These are phyloP conservation scores for Zymoseptoria tritici DNA, from an alignment of 2,329 filamentous ascomycete species.

Conservation along the genomic window DNA sequence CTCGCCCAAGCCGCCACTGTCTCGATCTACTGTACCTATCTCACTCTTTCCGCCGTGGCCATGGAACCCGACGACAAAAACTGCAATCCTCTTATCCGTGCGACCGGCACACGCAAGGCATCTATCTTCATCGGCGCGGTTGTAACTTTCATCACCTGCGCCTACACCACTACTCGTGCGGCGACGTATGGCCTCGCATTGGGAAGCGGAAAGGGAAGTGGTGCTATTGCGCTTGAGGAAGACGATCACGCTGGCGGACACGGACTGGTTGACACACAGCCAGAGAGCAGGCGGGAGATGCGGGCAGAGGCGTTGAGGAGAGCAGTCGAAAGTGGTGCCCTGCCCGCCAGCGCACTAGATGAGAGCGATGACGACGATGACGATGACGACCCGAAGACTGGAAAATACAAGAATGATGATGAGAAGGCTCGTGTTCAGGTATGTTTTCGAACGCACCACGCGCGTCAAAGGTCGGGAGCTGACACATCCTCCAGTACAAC, in stretches of 20 bases:
- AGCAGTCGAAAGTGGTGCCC: conserved; percentile 83
- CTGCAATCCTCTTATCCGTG: conserved; percentile 86
- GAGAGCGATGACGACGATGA: conserved; percentile 63
- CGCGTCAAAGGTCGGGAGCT: conserved; percentile 28
- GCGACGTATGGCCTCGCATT: conserved; percentile 82
- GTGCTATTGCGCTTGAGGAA: conserved; percentile 56
- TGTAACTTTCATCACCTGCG: conserved; percentile 92
- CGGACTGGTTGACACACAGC: conserved; percentile 80
- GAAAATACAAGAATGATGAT: conserved; percentile 67
- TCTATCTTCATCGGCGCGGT: conserved; percentile 89
- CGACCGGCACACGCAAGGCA: conserved; percentile 79
- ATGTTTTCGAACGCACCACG: background rate
- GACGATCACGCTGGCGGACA: conserved; percentile 69
- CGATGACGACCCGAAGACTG: conserved; percentile 50
- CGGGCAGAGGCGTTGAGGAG: conserved; percentile 82
- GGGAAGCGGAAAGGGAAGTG: conserved; percentile 50
- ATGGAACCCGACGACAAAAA: conserved; percentile 95
- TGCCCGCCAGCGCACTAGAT: conserved; percentile 83
- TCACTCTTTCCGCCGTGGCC: conserved; percentile 95
- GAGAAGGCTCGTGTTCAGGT: conserved; percentile 56
- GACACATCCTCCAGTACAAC: conserved; percentile 62
- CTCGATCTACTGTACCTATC: conserved; percentile 94
- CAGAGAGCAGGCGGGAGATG: conserved; percentile 76
- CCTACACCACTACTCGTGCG: conserved; percentile 93
- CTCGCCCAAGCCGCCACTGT: conserved; percentile 98